Conservation (phyloP, 148 eudicot species). For the Pharnaceum exiguum region DNA sequence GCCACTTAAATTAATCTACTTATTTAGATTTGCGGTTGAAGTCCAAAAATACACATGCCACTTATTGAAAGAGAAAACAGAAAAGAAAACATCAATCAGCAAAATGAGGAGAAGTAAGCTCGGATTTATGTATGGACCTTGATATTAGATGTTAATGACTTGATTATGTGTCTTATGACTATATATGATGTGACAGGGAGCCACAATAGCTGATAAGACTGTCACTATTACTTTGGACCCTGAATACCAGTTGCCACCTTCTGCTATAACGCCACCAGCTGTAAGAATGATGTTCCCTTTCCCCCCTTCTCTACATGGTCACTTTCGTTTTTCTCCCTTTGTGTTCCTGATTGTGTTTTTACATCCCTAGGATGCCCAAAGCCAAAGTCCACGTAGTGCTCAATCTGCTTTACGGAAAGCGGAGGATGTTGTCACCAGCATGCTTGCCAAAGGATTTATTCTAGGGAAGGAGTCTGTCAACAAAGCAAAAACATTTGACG, state of each 20-base stretch:
- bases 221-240: conserved; percentile 64
- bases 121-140: too few relatives aligned
- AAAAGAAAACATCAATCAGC: too few relatives aligned
- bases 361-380: conserved; percentile 36
- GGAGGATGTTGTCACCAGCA: conserved; percentile 86
- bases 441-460: conserved; percentile 92
- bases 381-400: conserved; percentile 30
- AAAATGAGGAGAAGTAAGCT: too few relatives aligned
- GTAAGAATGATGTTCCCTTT: conserved; percentile 38
- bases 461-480: conserved; percentile 89
- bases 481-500: conserved; percentile 89
- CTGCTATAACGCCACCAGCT: conserved; percentile 46
- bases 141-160: too few relatives aligned
- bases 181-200: conserved; percentile 59
- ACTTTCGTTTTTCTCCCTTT: neutral
- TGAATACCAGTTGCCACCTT: conserved; percentile 76
- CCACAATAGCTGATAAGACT: conserved; percentile 69
- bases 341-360: neutral
- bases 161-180: neutral
- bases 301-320: neutral
- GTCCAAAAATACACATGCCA: too few relatives aligned
- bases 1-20: too few relatives aligned
- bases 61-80: too few relatives aligned
- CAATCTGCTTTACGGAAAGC: conserved; percentile 80
- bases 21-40: too few relatives aligned